Base-by-base conservation (phyloP, 306 rosid genomes). In the Chamaecrista fasciculata region DNA sequence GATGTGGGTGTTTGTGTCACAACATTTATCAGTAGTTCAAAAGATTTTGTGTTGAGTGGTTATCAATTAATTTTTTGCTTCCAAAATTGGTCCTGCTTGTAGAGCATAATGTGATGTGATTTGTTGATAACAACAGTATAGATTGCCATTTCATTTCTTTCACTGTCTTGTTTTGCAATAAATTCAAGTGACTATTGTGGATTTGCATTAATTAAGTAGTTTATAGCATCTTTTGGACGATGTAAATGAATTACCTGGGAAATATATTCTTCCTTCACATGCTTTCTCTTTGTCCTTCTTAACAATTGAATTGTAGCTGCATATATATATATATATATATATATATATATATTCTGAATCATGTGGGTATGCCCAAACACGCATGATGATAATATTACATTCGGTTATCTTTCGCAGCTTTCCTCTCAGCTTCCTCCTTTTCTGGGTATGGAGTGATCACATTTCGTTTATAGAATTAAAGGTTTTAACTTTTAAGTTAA, bases 181-280 rank as follows among this genome's bases (percentile, higher is more conserved):
- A 66, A 46, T 25, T 9, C 49, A 63, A 19, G 49, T 40, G 15
- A 36, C 39, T 37, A 19, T 57, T 28, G 74, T 44, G 46, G 9
- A 19, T 18, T 29, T 3, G 53, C 24, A 34, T 24, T 49, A 46
- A 23, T 31, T 20, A 33, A 16, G 39, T 20, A 16, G 39, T 20
- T 46, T 33, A 5, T 34, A 40, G 26, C 25, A 37, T 37, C 52
- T 36, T 62, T 68, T 51, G 50, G 20, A 37, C 50, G 20, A 31
- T 50, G 14, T 39, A 67, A 4, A 2, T 18, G 50, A 16, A 69
- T 52, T 12, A 25, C 28, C 14, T 37, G 12, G 31, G 18, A 39
- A 40, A 39, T 8, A 39, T 39, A 55, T 49, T 66, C 49, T 59
- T 6, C 44, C 40, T 49, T 57, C 79, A 50, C 85, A 63, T 84